These are phyloP conservation scores for Paraurostyla sp. DNA, from an alignment of 73 alveolate genomes.

Conservation along the genomic window DNA sequence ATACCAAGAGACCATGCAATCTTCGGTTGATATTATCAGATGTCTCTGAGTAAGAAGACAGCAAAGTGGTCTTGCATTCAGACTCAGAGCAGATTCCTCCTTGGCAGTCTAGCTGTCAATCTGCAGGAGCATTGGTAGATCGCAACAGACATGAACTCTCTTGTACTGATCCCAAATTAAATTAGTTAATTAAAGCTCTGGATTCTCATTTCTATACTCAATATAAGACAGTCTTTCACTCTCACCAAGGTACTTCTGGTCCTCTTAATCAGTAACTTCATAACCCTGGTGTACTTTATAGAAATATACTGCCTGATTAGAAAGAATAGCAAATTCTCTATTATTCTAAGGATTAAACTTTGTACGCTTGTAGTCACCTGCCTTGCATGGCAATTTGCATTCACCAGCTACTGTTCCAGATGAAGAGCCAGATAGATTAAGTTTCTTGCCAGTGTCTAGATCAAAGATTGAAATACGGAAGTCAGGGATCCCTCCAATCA, in stretches of 20 bases:
- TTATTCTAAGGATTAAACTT: slow-evolving; percentile 72
- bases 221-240: slow-evolving; percentile 61
- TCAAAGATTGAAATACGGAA: slow-evolving; percentile 83
- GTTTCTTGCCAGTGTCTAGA: slow-evolving; percentile 74
- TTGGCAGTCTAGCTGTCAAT: slow-evolving; percentile 62
- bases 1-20: slow-evolving; percentile 62
- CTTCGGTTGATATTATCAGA: slow-evolving; percentile 70
- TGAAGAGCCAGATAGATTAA: not conserved
- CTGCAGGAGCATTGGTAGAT: slow-evolving; percentile 59
- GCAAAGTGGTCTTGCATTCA: slow-evolving; percentile 40
- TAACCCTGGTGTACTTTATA: slow-evolving; percentile 65
- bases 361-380: slow-evolving; percentile 51
- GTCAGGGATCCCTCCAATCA: slow-evolving; percentile 88
- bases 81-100: slow-evolving; percentile 32
- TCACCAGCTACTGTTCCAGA: slow-evolving; percentile 69
- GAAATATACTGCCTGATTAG: slow-evolving; percentile 55
- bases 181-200: slow-evolving; percentile 53
- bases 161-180: slow-evolving; percentile 71
- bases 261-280: slow-evolving; percentile 41
- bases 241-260: slow-evolving; percentile 51
- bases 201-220: slow-evolving; percentile 55
- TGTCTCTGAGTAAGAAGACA: slow-evolving; percentile 66
- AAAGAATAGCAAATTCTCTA: slow-evolving; percentile 64
- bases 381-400: slow-evolving; percentile 64
- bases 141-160: slow-evolving; percentile 68